These are phyloP conservation scores for Phytopythium aichiense DNA, from an alignment of 352 stramenopile species.

Conservation along the genomic window DNA sequence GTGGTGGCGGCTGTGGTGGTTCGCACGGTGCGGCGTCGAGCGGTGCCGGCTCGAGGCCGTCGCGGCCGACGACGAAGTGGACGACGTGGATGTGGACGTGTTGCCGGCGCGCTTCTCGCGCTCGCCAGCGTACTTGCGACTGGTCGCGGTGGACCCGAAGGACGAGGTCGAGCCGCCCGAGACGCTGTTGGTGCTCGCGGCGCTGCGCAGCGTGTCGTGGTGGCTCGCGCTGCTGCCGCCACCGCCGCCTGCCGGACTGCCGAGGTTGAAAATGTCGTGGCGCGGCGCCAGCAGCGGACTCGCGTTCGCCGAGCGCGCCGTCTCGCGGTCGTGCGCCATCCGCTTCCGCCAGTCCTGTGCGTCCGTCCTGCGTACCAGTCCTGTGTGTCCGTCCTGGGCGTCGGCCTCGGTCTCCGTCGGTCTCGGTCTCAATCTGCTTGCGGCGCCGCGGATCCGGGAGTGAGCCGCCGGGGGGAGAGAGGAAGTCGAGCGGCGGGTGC, in stretches of 20 bases:
- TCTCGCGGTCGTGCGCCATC: slow-evolving; percentile 33
- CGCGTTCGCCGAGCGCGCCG: slow-evolving; percentile 13
- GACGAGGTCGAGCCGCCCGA: slow-evolving; percentile 12
- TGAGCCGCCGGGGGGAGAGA: neutral
- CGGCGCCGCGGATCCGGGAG: neutral
- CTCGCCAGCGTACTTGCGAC: slow-evolving; percentile 23
- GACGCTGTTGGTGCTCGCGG: slow-evolving; percentile 1
- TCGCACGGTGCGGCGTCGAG: slow-evolving; percentile 12
- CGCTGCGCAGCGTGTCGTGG: neutral
- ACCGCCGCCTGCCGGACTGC: slow-evolving; percentile 11
- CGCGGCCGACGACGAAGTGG: slow-evolving; percentile 26
- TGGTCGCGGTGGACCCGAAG: slow-evolving; percentile 14
- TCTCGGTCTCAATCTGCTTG: no score
- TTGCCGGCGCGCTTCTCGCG: slow-evolving; percentile 20
- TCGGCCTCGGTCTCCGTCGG: no score
- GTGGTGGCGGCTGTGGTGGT: slow-evolving; percentile 15
- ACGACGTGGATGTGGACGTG: slow-evolving; percentile 31
- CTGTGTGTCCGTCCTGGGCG: no score
- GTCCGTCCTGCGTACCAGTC: no score
- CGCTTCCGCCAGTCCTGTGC: neutral
- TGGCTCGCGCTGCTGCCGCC: slow-evolving; percentile 11
- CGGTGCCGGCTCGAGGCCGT: slow-evolving; percentile 14
- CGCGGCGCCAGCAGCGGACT: slow-evolving; percentile 24
- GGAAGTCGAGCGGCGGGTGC: no score
- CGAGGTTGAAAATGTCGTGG: slow-evolving; percentile 19